These are phyloP conservation scores for Syzygium aromaticum DNA, from an alignment of 345 rosid species.

Conservation along the genomic window DNA sequence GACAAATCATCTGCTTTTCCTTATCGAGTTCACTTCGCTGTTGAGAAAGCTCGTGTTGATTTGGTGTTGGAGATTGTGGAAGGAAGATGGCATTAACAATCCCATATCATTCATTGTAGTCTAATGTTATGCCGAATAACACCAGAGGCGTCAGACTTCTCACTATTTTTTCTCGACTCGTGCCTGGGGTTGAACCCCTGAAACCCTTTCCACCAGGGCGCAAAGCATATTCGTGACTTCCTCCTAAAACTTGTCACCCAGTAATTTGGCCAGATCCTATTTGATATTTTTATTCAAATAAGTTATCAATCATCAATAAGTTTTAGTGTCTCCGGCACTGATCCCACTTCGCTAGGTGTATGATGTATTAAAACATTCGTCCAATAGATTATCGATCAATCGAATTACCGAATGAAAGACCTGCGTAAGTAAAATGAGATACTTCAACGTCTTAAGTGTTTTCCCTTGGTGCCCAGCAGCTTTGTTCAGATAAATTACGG, in stretches of 20 bases:
- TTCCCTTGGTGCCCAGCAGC: too few relatives aligned
- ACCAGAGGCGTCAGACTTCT: background rate
- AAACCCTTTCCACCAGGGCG: background rate
- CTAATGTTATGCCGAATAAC: background rate
- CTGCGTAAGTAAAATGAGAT: background rate
- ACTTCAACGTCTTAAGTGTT: too few relatives aligned
- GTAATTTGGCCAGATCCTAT: background rate
- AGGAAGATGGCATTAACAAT: background rate
- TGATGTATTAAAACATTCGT: background rate
- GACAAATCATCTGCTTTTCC: too few relatives aligned
- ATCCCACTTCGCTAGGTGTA: background rate
- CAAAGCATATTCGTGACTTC: background rate
- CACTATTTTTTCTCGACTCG: background rate
- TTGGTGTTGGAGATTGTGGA: background rate
- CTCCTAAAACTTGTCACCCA: background rate
- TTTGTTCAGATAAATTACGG: too few relatives aligned
- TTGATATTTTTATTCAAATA: background rate
- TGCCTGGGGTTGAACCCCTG: background rate
- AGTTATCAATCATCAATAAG: background rate
- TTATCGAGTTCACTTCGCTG: background rate
- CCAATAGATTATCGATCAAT: background rate
- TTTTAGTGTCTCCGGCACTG: background rate
- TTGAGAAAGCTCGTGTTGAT: too few relatives aligned
- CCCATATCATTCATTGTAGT: background rate
- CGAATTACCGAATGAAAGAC: background rate